Evolutionary conservation across 2,329 filamentous ascomycete species (phyloP).

Genomic region (Hypoxylon sp.): DNA sequence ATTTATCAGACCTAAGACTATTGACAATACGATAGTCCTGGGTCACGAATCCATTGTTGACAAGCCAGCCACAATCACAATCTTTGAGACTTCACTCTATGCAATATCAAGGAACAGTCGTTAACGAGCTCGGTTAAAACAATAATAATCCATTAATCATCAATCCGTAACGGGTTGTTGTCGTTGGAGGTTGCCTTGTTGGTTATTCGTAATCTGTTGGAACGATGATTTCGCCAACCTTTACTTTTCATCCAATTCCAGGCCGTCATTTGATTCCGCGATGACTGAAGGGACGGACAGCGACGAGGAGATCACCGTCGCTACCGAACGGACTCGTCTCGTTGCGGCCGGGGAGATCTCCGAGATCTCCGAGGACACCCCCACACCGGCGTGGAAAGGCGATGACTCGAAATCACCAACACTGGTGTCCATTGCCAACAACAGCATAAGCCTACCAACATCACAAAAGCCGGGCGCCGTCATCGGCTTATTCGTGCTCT

Average conservation of each 20-base stretch:
- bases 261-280: neutral
- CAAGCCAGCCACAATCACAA: no score
- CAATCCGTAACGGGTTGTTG: no score
- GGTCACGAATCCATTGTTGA: no score
- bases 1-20: no score
- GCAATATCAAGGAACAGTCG: no score
- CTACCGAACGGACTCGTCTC: constrained; percentile 35
- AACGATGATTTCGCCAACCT: neutral
- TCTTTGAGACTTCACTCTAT: no score
- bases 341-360: constrained; percentile 11
- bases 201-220: neutral
- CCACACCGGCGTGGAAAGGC: constrained; percentile 26
- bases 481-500: constrained; percentile 48
- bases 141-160: no score
- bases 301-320: constrained; percentile 27
- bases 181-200: no score
- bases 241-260: constrained; percentile 5
- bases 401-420: constrained; percentile 31
- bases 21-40: no score
- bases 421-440: constrained; percentile 23
- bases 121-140: no score
- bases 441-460: constrained; percentile 17
- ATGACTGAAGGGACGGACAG: constrained; percentile 26
- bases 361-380: constrained; percentile 1
- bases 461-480: constrained; percentile 38